Evolutionary conservation across 306 rosid genomes (phyloP), one percentile per base, ranked within the genome.

Genomic region (Fragaria iinumae): DNA sequence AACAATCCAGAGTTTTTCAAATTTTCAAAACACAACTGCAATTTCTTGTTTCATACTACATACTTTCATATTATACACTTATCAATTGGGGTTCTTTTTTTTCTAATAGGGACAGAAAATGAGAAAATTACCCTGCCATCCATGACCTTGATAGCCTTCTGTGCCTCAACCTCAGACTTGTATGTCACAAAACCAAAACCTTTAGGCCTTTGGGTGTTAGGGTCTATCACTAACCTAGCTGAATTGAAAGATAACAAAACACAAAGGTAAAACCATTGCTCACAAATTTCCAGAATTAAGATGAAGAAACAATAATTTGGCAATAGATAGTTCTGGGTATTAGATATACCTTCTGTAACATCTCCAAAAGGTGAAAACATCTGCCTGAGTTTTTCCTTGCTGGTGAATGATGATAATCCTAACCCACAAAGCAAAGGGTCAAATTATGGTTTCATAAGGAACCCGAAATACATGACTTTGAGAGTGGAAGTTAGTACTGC

Each of bases 131-230:
- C 98, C 93, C 90, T 80, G 81, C 93, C 98, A 83, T 91, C 82
- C 93, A 93, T 79, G 79, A 89, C 82, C 70, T 90, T 84, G 57
- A 85, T 4, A 75, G 98, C 98, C 71, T 88, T 93, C 69, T 79
- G 76, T 7, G 96, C 98, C 48, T 88, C 89, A 39, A 43, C 80
- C 79, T 83, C 86, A 11, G 93, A 79, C 29, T 89, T 29, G 67
- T 69, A 93, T 10, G 93, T 76, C 14, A 93, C 94, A 77, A 93
- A 93, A 39, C 93, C 98, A 63, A 88, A 91, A n/a, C 98, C 97
- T 87, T 91, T 93, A 38, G 96, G 90, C 75, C 98, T 90, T 38
- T 20, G 59, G 39, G 97, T 91, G 70, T 11, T 43, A 10, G 57
- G 81, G 79, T 93, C 96, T 34, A 65, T 1, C 36, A 87, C 79